These are phyloP conservation scores for Fusarium sp. DNA, from an alignment of 2,329 filamentous ascomycete species.

Conservation along the genomic window DNA sequence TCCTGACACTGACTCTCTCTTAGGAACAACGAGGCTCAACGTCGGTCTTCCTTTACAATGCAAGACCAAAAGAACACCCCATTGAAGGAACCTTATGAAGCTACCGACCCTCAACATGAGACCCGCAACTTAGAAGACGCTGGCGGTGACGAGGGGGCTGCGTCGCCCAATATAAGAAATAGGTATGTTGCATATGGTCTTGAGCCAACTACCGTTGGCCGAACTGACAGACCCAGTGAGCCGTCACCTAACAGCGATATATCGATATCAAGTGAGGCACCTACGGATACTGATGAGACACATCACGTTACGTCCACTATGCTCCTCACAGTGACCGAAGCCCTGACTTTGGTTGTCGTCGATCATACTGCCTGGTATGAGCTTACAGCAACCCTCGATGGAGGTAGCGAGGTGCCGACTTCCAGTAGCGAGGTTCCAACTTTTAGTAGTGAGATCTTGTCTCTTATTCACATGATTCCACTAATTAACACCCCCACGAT, in stretches of 20 bases:
- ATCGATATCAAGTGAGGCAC: too few species aligned
- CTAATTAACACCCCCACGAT: slow-evolving; percentile 1
- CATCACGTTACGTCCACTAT: not conserved
- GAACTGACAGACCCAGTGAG: not conserved
- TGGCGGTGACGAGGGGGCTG: not conserved
- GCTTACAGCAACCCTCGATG: not conserved
- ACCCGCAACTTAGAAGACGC: not conserved
- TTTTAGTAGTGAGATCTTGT: not conserved
- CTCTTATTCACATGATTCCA: not conserved
- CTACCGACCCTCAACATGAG: not conserved
- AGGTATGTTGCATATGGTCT: not conserved
- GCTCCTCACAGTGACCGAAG: not conserved
- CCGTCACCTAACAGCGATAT: not conserved
- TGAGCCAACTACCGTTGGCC: not conserved
- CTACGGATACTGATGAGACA: not conserved
- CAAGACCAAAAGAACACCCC: too few species aligned
- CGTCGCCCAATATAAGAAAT: not conserved
- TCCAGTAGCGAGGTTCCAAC: not conserved
- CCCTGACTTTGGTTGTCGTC: not conserved
- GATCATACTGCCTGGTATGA: not conserved
- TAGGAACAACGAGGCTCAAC: not conserved
- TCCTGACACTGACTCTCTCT: not conserved
- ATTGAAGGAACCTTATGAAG: too few species aligned
- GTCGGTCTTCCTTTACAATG: too few species aligned
- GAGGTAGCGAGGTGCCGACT: not conserved